A percentile compares a stretch with the other conserved stretches of the same genome.
Conservation (phyloP, 2,329 filamentous ascomycete species). For the Aspergillus calidoustus region DNA sequence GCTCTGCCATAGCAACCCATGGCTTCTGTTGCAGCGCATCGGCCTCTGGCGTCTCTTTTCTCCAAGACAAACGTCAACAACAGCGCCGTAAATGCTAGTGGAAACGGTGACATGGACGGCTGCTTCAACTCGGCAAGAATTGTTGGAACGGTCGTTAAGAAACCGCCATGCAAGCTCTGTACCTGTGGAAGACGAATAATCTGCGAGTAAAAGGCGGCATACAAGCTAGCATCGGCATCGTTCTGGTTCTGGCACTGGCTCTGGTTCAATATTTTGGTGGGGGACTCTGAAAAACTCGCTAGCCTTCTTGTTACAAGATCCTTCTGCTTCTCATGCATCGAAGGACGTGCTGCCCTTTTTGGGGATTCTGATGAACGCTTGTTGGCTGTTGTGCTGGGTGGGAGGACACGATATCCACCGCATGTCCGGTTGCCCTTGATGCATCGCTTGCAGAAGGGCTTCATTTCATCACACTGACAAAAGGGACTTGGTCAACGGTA, state of each 20-base stretch:
- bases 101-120: slow-evolving; percentile 1
- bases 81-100: slow-evolving; percentile 7
- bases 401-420: slow-evolving; percentile 14
- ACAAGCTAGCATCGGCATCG: not conserved
- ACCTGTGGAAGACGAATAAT: slow-evolving; percentile 7
- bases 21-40: not conserved
- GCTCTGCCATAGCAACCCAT: slow-evolving; percentile 12
- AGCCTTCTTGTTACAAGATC: not conserved
- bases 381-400: not conserved
- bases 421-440: slow-evolving; percentile 13
- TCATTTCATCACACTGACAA: slow-evolving; percentile 11
- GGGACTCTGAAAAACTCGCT: not conserved
- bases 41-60: not conserved
- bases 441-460: slow-evolving; percentile 11
- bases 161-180: slow-evolving; percentile 1
- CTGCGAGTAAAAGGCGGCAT: not conserved
- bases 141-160: not conserved
- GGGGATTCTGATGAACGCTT: not conserved
- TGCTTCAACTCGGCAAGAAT: not conserved
- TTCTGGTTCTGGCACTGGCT: not conserved
- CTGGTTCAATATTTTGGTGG: not conserved
- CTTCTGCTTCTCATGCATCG: not conserved
- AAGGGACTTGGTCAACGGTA: not conserved
- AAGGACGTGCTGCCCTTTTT: not conserved
- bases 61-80: slow-evolving; percentile 7